Percentiles rank a stretch among this genome's conserved stretches.
These are phyloP conservation scores for Populus deltoides DNA, from an alignment of 345 rosid genomes.

Conservation along the genomic window DNA sequence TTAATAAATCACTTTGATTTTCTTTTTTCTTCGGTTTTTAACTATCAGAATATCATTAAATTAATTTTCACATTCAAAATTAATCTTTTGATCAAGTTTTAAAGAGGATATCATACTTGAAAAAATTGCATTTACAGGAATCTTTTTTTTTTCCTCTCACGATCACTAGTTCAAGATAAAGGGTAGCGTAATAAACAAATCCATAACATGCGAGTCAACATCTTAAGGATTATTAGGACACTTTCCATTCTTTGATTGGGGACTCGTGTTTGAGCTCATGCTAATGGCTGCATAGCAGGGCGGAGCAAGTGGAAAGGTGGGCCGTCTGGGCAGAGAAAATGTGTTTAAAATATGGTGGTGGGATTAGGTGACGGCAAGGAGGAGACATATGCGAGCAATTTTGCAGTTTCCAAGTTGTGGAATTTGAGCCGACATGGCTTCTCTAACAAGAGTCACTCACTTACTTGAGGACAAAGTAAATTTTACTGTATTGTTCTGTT, in stretches of 20 bases:
- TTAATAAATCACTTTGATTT: no score
- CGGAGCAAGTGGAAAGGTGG: background rate
- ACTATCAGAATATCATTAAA: no score
- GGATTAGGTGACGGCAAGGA: background rate
- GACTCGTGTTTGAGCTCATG: background rate
- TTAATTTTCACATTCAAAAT: no score
- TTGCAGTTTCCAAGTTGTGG: background rate
- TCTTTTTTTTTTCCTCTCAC: no score
- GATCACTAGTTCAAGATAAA: no score
- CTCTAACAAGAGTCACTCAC: background rate
- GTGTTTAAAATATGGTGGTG: background rate
- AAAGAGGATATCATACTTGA: no score
- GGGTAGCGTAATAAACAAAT: no score
- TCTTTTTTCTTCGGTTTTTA: no score
- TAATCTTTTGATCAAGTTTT: no score
- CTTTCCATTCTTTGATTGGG: background rate
- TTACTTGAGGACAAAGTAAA: background rate
- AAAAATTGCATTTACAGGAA: no score
- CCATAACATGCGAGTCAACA: no score
- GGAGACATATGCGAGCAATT: background rate
- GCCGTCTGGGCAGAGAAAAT: background rate
- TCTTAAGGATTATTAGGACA: no score
- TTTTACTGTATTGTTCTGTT: background rate
- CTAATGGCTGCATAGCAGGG: background rate
- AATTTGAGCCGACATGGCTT: background rate